These are phyloP conservation scores for Exophiala aquamarina DNA, from an alignment of 2,329 filamentous ascomycete genomes.

Conservation along the genomic window DNA sequence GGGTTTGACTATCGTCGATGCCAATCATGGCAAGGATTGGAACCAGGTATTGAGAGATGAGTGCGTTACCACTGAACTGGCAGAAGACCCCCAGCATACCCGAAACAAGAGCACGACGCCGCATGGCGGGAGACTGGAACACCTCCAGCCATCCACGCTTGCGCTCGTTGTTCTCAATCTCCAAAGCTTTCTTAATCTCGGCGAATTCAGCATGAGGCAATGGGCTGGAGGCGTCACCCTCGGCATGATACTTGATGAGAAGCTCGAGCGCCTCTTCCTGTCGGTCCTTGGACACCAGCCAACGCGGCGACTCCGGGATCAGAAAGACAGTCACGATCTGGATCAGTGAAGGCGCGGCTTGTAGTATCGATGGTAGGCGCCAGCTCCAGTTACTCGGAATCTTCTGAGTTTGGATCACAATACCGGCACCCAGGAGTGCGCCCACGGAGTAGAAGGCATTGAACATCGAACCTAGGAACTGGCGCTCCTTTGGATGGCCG, in stretches of 20 bases:
- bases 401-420: constrained; percentile 39
- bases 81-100: constrained; percentile 35
- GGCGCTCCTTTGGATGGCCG: constrained; percentile 60
- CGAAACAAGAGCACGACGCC: constrained; percentile 32
- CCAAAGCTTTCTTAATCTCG: constrained; percentile 49
- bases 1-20: constrained; percentile 34
- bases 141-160: constrained; percentile 31
- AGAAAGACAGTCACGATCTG: constrained; percentile 31
- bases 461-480: constrained; percentile 59
- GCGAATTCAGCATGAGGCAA: constrained; percentile 9
- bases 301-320: constrained; percentile 18
- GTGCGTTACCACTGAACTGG: constrained; percentile 33
- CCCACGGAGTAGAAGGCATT: constrained; percentile 60
- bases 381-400: constrained; percentile 41
- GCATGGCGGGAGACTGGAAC: constrained; percentile 32
- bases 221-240: constrained; percentile 58
- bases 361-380: constrained; percentile 47
- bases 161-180: constrained; percentile 54
- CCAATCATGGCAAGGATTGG: constrained; percentile 39
- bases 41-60: constrained; percentile 9
- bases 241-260: constrained; percentile 64
- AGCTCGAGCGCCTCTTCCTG: constrained; percentile 62
- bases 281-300: constrained; percentile 25
- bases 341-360: constrained; percentile 33
- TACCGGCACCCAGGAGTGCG: constrained; percentile 43